These are phyloP conservation scores for Phytophthora foliorum DNA, from an alignment of 352 stramenopile species.

Conservation along the genomic window DNA sequence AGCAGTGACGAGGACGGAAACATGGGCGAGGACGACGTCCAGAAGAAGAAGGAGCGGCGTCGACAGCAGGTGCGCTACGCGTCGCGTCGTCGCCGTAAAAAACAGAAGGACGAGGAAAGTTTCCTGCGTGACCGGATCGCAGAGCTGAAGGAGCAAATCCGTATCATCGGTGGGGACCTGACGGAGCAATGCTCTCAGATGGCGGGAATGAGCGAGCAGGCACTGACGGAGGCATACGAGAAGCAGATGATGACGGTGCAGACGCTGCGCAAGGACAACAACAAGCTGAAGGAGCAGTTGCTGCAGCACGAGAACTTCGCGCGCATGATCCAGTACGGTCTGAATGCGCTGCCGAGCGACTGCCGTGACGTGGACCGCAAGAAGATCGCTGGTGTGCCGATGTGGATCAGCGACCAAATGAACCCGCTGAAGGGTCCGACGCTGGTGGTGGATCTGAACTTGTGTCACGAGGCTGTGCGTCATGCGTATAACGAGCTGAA, in stretches of 20 bases:
- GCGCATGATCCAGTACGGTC: constrained; percentile 86
- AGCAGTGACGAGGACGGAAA: constrained; percentile 67
- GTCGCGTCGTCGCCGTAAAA: constrained; percentile 81
- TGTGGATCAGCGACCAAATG: constrained; percentile 88
- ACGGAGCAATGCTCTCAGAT: constrained; percentile 86
- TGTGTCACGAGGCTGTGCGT: constrained; percentile 84
- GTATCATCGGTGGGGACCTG: constrained; percentile 81
- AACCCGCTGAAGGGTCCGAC: constrained; percentile 79
- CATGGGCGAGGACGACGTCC: constrained; percentile 60
- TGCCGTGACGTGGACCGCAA: constrained; percentile 83
- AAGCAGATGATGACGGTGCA: constrained; percentile 88
- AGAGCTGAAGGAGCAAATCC: constrained; percentile 88
- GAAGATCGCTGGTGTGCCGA: constrained; percentile 75
- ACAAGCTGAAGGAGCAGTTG: constrained; percentile 85
- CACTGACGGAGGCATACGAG: constrained; percentile 81
- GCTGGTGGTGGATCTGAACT: constrained; percentile 78
- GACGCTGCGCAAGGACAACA: constrained; percentile 85
- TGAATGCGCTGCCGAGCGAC: constrained; percentile 82
- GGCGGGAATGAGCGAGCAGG: constrained; percentile 84
- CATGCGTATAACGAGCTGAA: constrained; percentile 86
- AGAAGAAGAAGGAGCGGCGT: constrained; percentile 87
- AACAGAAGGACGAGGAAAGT: constrained; percentile 88
- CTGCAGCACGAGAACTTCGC: constrained; percentile 89
- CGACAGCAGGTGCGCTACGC: constrained; percentile 84
- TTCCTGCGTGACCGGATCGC: constrained; percentile 84